Evolutionary conservation across 2,329 filamentous ascomycete genomes (phyloP).

Genomic region (Colletotrichum spinosum): DNA sequence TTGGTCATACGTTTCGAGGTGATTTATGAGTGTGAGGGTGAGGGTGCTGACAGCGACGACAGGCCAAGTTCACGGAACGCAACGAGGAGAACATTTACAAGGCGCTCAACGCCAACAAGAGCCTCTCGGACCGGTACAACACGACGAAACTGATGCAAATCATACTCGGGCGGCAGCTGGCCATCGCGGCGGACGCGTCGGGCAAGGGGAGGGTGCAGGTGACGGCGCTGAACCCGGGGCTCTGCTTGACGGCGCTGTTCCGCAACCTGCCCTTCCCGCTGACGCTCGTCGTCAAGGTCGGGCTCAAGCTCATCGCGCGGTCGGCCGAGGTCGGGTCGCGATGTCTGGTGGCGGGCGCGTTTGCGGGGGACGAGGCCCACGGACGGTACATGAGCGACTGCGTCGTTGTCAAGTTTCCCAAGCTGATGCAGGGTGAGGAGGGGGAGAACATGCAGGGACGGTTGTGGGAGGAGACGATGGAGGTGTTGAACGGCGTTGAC

Average conservation of each 20-base stretch:
- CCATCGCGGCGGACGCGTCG: constrained; percentile 45
- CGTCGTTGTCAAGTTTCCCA: constrained; percentile 40
- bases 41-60: constrained; percentile 4
- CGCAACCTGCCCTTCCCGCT: constrained; percentile 46
- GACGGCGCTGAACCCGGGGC: constrained; percentile 54
- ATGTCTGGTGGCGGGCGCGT: constrained; percentile 51
- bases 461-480: constrained; percentile 56
- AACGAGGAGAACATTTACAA: constrained; percentile 47
- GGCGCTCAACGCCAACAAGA: constrained; percentile 44
- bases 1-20: too few relatives aligned
- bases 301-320: constrained; percentile 46
- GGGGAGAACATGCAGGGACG: constrained; percentile 50
- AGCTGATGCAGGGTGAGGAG: constrained; percentile 47
- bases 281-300: constrained; percentile 38
- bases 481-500: constrained; percentile 55
- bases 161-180: constrained; percentile 48
- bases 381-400: constrained; percentile 55
- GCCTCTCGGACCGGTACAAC: constrained; percentile 49
- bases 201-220: constrained; percentile 49
- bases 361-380: constrained; percentile 51
- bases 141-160: constrained; percentile 50
- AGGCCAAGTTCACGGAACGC: constrained; percentile 50
- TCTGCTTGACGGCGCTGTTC: constrained; percentile 56
- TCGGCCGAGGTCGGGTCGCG: constrained; percentile 54
- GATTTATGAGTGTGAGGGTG: not conserved